Percentiles rank a stretch among this genome's conserved stretches.
These are phyloP conservation scores for Pseudohalonectria lignicola DNA, from an alignment of 2,329 filamentous ascomycete genomes.

Conservation along the genomic window DNA sequence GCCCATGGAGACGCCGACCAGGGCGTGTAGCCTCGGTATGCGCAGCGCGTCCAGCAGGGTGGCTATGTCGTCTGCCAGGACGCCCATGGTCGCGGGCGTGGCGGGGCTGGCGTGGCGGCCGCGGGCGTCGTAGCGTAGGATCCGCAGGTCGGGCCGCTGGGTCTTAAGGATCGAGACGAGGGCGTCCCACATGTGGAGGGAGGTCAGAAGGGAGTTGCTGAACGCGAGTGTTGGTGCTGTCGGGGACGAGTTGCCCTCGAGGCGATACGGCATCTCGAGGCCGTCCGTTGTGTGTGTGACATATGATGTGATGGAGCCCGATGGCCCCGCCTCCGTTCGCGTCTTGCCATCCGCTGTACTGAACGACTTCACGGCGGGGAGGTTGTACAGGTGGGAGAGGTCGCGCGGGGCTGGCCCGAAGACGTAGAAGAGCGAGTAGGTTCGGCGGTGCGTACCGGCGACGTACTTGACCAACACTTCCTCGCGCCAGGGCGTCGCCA, in stretches of 20 bases:
- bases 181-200: slow-evolving; percentile 70
- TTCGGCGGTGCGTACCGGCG: slow-evolving; percentile 42
- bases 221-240: slow-evolving; percentile 64
- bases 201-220: slow-evolving; percentile 70
- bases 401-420: slow-evolving; percentile 69
- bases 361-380: slow-evolving; percentile 36
- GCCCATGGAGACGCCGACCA: slow-evolving; percentile 72
- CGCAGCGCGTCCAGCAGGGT: slow-evolving; percentile 58
- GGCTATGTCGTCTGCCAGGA: slow-evolving; percentile 57
- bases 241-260: slow-evolving; percentile 60
- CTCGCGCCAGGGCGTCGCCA: slow-evolving; percentile 48
- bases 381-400: slow-evolving; percentile 41
- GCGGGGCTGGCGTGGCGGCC: slow-evolving; percentile 47
- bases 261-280: slow-evolving; percentile 57
- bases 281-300: slow-evolving; percentile 54
- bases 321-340: slow-evolving; percentile 34
- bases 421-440: slow-evolving; percentile 66
- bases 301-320: slow-evolving; percentile 54
- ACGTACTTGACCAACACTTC: slow-evolving; percentile 50
- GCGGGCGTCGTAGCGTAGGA: slow-evolving; percentile 69
- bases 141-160: slow-evolving; percentile 52
- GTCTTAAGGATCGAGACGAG: slow-evolving; percentile 53
- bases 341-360: slow-evolving; percentile 43
- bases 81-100: slow-evolving; percentile 46
- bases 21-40: slow-evolving; percentile 51